phyloP scores from a whole-genome alignment of 1,284 basidiomycete species.

The Athelia sp. region DNA sequence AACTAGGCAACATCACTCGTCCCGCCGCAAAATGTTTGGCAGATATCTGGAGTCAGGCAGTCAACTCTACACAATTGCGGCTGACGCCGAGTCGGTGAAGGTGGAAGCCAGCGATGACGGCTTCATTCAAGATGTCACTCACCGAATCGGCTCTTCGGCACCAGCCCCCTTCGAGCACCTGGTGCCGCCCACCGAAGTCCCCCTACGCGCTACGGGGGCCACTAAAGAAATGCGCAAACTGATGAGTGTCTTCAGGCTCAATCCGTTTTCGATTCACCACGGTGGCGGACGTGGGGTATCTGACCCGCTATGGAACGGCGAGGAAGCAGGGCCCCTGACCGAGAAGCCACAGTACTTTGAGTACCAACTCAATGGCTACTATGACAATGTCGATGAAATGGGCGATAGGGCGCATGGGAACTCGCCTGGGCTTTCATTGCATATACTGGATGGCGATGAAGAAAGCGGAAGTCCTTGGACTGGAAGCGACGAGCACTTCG shows the following conservation, averaged over 20 bases:
- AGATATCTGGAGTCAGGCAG: too few relatives aligned
- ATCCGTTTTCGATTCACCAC: slow-evolving; percentile 69
- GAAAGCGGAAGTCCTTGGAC: too few relatives aligned
- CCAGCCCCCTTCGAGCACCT: slow-evolving; percentile 28
- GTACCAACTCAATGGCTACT: slow-evolving; percentile 40
- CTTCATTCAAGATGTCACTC: slow-evolving; percentile 30
- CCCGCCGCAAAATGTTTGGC: too few relatives aligned
- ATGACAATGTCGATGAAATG: slow-evolving; percentile 5
- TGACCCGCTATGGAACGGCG: slow-evolving; percentile 30
- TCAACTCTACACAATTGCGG: too few relatives aligned
- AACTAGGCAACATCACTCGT: too few relatives aligned
- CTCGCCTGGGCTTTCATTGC: too few relatives aligned
- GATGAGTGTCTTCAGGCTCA: slow-evolving; percentile 73
- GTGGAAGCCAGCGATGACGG: slow-evolving; percentile 25
- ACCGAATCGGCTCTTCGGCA: slow-evolving; percentile 18
- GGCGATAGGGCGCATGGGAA: not conserved
- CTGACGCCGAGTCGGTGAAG: slow-evolving; percentile 16
- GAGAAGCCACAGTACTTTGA: slow-evolving; percentile 57
- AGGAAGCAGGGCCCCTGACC: slow-evolving; percentile 48
- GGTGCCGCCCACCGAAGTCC: slow-evolving; percentile 59
- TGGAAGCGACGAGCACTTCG: too few relatives aligned
- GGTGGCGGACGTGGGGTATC: slow-evolving; percentile 31
- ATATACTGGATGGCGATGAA: too few relatives aligned
- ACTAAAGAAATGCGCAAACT: slow-evolving; percentile 59
- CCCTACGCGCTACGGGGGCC: slow-evolving; percentile 68